Evolutionary conservation across 2,329 filamentous ascomycete species (phyloP).

Genomic region (Fusarium sp.): DNA sequence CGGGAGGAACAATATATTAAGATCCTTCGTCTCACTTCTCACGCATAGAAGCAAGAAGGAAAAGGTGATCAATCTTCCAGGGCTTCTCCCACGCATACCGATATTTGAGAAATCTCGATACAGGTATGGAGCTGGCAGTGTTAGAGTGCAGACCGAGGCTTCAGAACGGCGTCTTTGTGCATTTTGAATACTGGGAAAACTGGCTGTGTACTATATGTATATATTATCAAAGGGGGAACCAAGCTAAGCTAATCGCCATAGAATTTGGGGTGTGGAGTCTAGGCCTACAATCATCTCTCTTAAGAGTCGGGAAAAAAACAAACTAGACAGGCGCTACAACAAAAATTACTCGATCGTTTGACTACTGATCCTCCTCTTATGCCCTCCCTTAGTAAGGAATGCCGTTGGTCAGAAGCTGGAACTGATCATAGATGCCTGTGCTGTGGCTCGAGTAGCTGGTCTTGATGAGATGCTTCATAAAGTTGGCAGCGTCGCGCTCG

Average conservation of each 20-base stretch:
- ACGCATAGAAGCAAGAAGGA: neutral
- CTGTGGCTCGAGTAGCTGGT: conserved; percentile 93
- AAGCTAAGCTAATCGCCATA: conserved; percentile 22
- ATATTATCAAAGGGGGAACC: conserved; percentile 25
- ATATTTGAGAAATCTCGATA: neutral
- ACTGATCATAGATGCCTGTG: conserved; percentile 97
- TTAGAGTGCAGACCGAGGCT: neutral
- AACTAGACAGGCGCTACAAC: conserved; percentile 16
- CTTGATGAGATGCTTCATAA: conserved; percentile 89
- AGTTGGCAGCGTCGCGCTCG: conserved; percentile 94
- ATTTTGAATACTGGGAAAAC: conserved; percentile 4
- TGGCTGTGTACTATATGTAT: conserved; percentile 28
- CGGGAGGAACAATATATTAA: conserved; percentile 1
- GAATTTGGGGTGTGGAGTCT: neutral
- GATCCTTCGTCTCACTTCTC: neutral
- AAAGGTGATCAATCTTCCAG: neutral
- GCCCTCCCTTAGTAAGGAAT: conserved; percentile 82
- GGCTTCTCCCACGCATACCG: neutral
- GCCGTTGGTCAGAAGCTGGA: conserved; percentile 96
- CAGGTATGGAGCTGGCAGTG: neutral
- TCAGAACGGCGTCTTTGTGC: neutral
- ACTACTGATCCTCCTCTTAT: conserved; percentile 14
- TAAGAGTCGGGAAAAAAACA: neutral
- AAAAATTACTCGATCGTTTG: neutral
- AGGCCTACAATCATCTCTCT: conserved; percentile 4